phyloP scores from a whole-genome alignment of 2,329 filamentous ascomycete species.

The Cladorrhinum sp. region DNA sequence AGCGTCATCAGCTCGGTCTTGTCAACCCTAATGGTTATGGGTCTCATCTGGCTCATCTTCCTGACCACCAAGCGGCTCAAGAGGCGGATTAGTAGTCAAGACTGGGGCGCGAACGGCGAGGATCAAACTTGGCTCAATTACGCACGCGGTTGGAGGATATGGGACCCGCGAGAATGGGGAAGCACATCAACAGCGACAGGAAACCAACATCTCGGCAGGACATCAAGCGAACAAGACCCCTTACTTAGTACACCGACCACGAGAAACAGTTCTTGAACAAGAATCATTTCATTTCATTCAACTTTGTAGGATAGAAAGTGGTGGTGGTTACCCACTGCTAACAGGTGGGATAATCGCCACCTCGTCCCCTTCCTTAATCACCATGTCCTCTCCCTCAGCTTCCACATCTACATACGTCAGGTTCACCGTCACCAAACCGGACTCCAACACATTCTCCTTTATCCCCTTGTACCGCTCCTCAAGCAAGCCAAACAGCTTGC shows the following conservation, averaged over 20 bases:
- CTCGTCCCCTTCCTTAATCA: conserved; percentile 73
- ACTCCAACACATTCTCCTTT: conserved; percentile 62
- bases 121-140: not conserved
- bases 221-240: not conserved
- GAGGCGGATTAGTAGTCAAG: not conserved
- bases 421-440: conserved; percentile 76
- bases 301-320: not conserved
- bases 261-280: not conserved
- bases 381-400: conserved; percentile 34
- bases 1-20: conserved; percentile 35
- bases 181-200: not conserved
- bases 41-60: conserved; percentile 26
- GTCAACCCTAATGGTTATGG: conserved; percentile 31
- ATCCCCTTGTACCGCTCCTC: conserved; percentile 71
- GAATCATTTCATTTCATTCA: not conserved
- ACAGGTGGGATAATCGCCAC: conserved; percentile 86
- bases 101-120: not conserved
- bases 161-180: not conserved
- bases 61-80: conserved; percentile 8
- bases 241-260: not conserved
- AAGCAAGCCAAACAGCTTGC: conserved; percentile 62
- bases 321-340: conserved; percentile 76
- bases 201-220: not conserved
- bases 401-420: conserved; percentile 72
- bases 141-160: not conserved